Conservation (phyloP, 2,329 filamentous ascomycete species). For the Tolypocladium capitatum region DNA sequence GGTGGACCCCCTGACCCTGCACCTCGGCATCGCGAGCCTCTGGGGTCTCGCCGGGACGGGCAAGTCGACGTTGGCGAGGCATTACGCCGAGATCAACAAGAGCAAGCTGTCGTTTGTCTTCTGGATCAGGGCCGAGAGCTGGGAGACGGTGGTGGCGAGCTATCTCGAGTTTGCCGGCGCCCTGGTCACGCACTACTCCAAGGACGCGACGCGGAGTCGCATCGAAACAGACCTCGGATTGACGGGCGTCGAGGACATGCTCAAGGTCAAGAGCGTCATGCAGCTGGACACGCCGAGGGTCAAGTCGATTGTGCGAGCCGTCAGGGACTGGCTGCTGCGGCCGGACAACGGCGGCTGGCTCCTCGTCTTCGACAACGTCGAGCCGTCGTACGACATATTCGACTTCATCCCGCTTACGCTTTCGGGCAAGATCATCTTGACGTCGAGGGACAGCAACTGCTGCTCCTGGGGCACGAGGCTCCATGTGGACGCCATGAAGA, state of each 20-base stretch:
- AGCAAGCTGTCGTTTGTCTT: constrained; percentile 11
- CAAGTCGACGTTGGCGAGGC: constrained; percentile 12
- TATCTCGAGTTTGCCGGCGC: constrained; percentile 12
- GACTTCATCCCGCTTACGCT: constrained; percentile 13
- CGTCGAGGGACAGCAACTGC: constrained; percentile 9
- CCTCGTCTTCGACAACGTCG: constrained; percentile 12
- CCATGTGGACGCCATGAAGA: constrained; percentile 8
- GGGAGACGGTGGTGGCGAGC: constrained; percentile 13
- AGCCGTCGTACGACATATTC: constrained; percentile 11
- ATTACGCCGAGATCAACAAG: constrained; percentile 10
- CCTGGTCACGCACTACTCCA: constrained; percentile 10
- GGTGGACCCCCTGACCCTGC: constrained; percentile 2
- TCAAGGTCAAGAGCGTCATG: constrained; percentile 10
- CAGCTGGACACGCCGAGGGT: constrained; percentile 9
- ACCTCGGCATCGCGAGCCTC: constrained; percentile 10
- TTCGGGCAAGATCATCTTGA: constrained; percentile 12
- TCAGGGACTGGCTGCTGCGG: constrained; percentile 14
- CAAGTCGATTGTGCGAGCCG: constrained; percentile 11
- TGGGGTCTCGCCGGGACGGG: constrained; percentile 11
- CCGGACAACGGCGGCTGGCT: constrained; percentile 12
- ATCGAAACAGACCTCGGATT: constrained; percentile 13
- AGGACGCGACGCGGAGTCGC: constrained; percentile 3
- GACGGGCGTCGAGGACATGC: constrained; percentile 12
- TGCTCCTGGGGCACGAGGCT: constrained; percentile 11
- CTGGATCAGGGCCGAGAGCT: constrained; percentile 13